phyloP scores from a whole-genome alignment of 1,284 basidiomycete genomes.

The Coniferiporia sulphurascens region DNA sequence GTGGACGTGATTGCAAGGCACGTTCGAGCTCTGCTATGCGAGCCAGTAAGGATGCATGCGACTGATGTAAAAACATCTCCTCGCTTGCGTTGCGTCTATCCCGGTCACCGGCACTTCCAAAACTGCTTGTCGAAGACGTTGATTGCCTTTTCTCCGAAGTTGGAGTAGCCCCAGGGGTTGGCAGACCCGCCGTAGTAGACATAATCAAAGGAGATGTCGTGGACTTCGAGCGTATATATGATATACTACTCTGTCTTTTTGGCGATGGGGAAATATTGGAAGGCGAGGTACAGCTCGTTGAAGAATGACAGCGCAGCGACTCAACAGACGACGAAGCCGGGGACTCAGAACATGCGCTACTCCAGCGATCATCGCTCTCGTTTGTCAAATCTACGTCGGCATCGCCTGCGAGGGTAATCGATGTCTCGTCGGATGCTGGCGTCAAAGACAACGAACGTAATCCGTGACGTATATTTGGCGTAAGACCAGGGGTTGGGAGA shows the following conservation, averaged over 20 bases:
- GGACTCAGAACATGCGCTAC: not conserved
- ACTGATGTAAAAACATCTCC: slow-evolving; percentile 78
- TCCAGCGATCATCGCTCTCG: slow-evolving; percentile 9
- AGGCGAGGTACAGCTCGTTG: slow-evolving; percentile 20
- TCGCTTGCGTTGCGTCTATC: slow-evolving; percentile 58
- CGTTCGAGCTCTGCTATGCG: slow-evolving; percentile 76
- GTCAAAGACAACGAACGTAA: slow-evolving; percentile 48
- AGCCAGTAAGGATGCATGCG: slow-evolving; percentile 71
- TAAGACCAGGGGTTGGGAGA: slow-evolving; percentile 50
- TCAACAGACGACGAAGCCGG: not conserved
- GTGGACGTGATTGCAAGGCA: slow-evolving; percentile 49
- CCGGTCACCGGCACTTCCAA: slow-evolving; percentile 27
- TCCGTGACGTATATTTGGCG: slow-evolving; percentile 41
- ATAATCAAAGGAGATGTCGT: slow-evolving; percentile 33
- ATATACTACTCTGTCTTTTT: slow-evolving; percentile 57
- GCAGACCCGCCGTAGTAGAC: slow-evolving; percentile 43
- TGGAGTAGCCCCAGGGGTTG: slow-evolving; percentile 71
- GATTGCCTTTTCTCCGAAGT: slow-evolving; percentile 46
- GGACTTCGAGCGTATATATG: slow-evolving; percentile 48
- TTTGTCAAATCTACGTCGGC: slow-evolving; percentile 21
- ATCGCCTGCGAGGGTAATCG: slow-evolving; percentile 24
- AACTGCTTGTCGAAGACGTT: slow-evolving; percentile 24
- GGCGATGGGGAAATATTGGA: slow-evolving; percentile 21
- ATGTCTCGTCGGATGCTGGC: slow-evolving; percentile 28
- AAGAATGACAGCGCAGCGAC: slow-evolving; percentile 6